Base-by-base conservation (phyloP, 2,329 filamentous ascomycete genomes). In the Talaromyces sp. region DNA sequence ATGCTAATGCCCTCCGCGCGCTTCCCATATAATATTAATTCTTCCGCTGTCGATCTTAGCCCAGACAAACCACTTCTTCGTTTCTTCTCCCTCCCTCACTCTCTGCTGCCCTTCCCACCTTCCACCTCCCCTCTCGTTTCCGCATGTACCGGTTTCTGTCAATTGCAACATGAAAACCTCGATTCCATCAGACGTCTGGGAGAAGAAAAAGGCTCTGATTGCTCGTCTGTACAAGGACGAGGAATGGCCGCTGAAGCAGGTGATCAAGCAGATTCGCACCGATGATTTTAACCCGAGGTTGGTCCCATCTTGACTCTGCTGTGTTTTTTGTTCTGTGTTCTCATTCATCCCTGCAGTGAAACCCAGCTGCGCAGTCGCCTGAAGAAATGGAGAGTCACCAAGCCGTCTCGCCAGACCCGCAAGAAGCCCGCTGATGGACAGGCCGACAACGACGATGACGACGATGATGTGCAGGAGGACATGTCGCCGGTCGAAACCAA, bases 371-470 rank as follows among this genome's bases (percentile, higher is more conserved):
- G 76, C 58, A 78, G 76, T 61, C 70, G 74, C 58, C 62, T 78
- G 53, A 78, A 78, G 72, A 78, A 77, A 69, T 78, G 76, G 76
- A 69, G 76, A 21, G 75, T 78, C 43, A 78, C 74, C 59, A 78
- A 78, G 62, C 75, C 75, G n/a, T 77, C 75, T 26, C 75, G 75
- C 17, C 75, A 77, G 61, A 74, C 70, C 56, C 71, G 75, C 56
- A 77, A 76, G 68, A 77, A 76, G 56, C 67, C 70, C n/a, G 66
- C 67, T 8, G 66, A 69, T 53, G 52, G 55, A 11, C 56, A 58
- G 21, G 61, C 27, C 24, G 52, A 66, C 13, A 54, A 51, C 19
- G 27, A 43, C 31, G 59, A 61, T 9, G 61, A 63, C 10, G 63
- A 63, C 2, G 55, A 56, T 17, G 63, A 64, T 64, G 59, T 54